Conservation (phyloP, 768 basidiomycete genomes). For the Kwoniella mangroviensis region DNA sequence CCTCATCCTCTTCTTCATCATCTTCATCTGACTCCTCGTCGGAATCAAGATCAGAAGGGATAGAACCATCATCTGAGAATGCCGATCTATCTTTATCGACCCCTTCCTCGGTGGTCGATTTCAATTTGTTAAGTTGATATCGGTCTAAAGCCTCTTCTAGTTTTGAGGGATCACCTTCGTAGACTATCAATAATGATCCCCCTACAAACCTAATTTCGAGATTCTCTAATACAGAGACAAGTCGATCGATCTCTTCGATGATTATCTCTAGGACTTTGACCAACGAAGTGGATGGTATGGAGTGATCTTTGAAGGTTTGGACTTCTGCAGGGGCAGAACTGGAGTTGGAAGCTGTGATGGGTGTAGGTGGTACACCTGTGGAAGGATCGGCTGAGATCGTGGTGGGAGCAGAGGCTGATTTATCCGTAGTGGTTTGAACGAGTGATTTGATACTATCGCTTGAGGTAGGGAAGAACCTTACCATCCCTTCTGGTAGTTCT, state of each 20-base stretch:
- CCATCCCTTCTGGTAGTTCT: conserved; percentile 76
- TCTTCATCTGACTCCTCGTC: conserved; percentile 44
- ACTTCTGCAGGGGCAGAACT: not conserved
- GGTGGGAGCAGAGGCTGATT: not conserved
- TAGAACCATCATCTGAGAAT: conserved; percentile 24
- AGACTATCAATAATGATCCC: conserved; percentile 77
- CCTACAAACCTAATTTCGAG: conserved; percentile 82
- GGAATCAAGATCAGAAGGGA: conserved; percentile 4
- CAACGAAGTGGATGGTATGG: conserved; percentile 58
- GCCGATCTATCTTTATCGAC: conserved; percentile 38
- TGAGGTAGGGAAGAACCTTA: conserved; percentile 72
- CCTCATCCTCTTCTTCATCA: conserved; percentile 39
- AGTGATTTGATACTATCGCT: conserved; percentile 32
- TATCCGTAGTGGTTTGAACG: conserved; percentile 15
- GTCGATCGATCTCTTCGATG: conserved; percentile 60
- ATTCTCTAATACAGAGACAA: conserved; percentile 62
- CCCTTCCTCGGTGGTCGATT: not conserved
- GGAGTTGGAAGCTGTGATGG: conserved; percentile 11
- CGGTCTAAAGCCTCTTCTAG: conserved; percentile 55
- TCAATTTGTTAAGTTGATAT: conserved; percentile 26
- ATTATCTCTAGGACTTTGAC: conserved; percentile 67
- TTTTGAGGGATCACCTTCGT: conserved; percentile 67
- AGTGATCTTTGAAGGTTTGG: conserved; percentile 20
- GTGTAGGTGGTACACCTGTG: conserved; percentile 19
- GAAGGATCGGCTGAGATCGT: not conserved